Percentiles rank a stretch among this genome's conserved stretches.
Conservation (phyloP, 306 rosid genomes). For the Acmispon strigosus region DNA sequence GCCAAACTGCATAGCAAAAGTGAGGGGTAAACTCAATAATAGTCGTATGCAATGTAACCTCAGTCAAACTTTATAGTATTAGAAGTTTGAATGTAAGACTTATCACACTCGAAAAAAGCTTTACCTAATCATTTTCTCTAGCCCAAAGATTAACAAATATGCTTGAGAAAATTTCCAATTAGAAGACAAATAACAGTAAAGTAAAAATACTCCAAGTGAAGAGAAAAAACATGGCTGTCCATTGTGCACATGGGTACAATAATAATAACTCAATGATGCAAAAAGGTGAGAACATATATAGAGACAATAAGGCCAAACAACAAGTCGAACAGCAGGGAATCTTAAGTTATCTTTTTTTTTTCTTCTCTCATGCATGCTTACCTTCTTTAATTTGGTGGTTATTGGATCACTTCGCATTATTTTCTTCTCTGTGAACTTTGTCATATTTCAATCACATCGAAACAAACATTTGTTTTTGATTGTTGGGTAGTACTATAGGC, state of each 20-base stretch:
- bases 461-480: slow-evolving; percentile 6
- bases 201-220: no score
- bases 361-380: neutral
- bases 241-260: neutral
- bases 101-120: no score
- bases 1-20: neutral
- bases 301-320: neutral
- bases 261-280: neutral
- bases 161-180: no score
- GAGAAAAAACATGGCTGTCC: neutral
- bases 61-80: no score
- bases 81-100: no score
- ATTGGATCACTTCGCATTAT: neutral
- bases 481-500: neutral
- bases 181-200: no score
- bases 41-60: no score
- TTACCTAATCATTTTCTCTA: no score
- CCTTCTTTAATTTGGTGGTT: neutral
- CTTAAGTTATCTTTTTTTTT: neutral
- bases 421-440: neutral
- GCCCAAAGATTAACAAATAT: no score
- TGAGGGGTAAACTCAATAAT: neutral
- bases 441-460: slow-evolving; percentile 7
- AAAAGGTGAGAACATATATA: neutral
- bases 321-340: neutral